Evolutionary conservation across 805 yeast species (phyloP).

Genomic region (Candida railenensis): DNA sequence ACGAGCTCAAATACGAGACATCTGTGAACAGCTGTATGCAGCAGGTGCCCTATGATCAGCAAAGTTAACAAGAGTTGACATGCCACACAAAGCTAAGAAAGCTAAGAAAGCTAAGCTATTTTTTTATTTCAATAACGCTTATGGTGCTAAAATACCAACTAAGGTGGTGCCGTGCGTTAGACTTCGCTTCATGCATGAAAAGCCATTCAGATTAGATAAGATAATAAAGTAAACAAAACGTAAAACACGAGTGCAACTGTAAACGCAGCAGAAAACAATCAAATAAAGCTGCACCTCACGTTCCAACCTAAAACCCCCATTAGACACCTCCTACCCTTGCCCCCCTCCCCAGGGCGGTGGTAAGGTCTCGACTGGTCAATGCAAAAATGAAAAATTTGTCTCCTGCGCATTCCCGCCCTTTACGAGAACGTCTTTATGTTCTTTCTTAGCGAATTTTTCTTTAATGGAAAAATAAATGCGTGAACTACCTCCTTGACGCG

Average conservation of each 20-base stretch:
- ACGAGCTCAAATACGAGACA: too few species aligned
- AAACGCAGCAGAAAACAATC: too few species aligned
- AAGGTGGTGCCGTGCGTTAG: background rate
- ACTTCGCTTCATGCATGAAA: background rate
- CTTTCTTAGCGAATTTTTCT: background rate
- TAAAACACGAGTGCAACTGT: too few species aligned
- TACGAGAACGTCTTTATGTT: background rate
- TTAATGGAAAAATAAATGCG: background rate
- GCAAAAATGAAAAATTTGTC: background rate
- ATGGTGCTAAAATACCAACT: background rate
- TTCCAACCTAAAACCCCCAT: background rate
- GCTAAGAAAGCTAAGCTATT: too few species aligned
- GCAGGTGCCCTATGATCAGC: too few species aligned
- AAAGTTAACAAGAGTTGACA: too few species aligned
- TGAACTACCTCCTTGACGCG: background rate
- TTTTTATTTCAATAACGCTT: background rate
- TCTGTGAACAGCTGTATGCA: too few species aligned
- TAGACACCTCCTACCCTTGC: too few species aligned
- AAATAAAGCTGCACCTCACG: background rate
- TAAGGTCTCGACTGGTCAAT: too few species aligned
- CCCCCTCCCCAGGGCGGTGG: too few species aligned
- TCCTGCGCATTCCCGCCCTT: background rate
- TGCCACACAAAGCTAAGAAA: too few species aligned
- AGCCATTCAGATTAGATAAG: background rate
- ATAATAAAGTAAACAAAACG: background rate